These are phyloP conservation scores for Calonectria naviculata DNA, from an alignment of 2,329 filamentous ascomycete species.

Conservation along the genomic window DNA sequence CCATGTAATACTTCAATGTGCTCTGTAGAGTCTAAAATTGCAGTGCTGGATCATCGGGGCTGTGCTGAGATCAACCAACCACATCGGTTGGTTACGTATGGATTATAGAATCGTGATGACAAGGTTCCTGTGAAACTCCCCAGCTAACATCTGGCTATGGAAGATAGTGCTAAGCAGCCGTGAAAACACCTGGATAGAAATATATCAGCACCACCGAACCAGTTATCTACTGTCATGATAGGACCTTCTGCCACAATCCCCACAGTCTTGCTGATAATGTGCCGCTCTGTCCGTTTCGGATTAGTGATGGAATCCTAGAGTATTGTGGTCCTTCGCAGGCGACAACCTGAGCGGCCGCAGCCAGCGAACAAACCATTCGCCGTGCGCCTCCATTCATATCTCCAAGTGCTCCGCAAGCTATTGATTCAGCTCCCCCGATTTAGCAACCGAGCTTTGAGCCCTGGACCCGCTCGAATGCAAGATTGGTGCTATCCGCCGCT, in stretches of 20 bases:
- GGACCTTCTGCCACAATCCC: too few species aligned
- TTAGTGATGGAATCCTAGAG: not conserved
- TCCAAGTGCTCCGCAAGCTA: not conserved
- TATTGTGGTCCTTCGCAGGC: not conserved
- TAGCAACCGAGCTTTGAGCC: not conserved
- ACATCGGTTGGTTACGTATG: too few species aligned
- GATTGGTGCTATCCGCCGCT: not conserved
- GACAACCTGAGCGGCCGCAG: not conserved
- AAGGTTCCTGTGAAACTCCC: too few species aligned
- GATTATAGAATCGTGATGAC: too few species aligned
- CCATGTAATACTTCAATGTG: not conserved
- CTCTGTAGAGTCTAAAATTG: not conserved
- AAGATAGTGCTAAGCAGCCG: too few species aligned
- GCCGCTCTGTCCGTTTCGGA: not conserved
- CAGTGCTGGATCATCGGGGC: not conserved
- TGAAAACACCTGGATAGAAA: too few species aligned
- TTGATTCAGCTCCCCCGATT: not conserved
- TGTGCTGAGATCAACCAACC: too few species aligned
- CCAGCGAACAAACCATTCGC: not conserved
- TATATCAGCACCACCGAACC: too few species aligned
- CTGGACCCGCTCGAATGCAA: not conserved
- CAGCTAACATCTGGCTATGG: too few species aligned
- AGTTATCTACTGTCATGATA: not conserved
- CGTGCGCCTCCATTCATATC: not conserved
- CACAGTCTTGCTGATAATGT: not conserved